Percentiles rank a stretch among this genome's conserved stretches.
Evolutionary conservation across 345 rosid genomes (phyloP).

Genomic region (Dipteronia dyeriana): DNA sequence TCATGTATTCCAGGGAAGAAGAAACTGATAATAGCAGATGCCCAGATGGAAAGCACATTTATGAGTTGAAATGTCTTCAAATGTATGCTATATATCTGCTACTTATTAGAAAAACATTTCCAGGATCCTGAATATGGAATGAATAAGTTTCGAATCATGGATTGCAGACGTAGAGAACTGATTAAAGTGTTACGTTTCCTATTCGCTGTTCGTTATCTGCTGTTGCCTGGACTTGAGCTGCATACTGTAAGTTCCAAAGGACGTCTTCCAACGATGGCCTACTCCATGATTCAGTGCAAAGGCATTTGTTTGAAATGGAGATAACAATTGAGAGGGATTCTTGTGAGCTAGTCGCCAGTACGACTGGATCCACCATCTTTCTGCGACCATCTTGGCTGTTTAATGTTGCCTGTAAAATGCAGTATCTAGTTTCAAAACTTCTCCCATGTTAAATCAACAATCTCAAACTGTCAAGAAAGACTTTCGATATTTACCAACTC

Average conservation of each 20-base stretch:
- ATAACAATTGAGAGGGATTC: slow-evolving; percentile 47
- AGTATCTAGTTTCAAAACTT: not conserved
- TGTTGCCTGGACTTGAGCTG: slow-evolving; percentile 51
- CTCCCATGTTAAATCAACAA: not conserved
- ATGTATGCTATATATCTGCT: slow-evolving; percentile 1
- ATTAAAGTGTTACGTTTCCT: not conserved
- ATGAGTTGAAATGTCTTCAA: not conserved
- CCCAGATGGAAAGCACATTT: not conserved
- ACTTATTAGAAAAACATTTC: not conserved
- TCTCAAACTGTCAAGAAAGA: not conserved
- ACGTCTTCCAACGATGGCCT: slow-evolving; percentile 58
- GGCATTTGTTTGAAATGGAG: slow-evolving; percentile 47
- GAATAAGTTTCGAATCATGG: not conserved
- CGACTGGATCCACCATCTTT: slow-evolving; percentile 37
- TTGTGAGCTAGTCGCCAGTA: slow-evolving; percentile 39
- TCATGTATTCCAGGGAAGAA: too few relatives aligned
- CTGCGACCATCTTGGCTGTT: slow-evolving; percentile 33
- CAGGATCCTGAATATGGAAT: slow-evolving; percentile 2
- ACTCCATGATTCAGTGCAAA: slow-evolving; percentile 39
- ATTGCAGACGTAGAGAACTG: not conserved
- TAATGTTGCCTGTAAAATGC: slow-evolving; percentile 38
- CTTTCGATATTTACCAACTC: slow-evolving; percentile 36
- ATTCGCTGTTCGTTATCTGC: slow-evolving; percentile 29
- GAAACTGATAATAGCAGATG: not conserved
- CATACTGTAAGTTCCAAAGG: slow-evolving; percentile 56